Conservation (phyloP, 2,329 filamentous ascomycete genomes). For the Cladosporium sp. region DNA sequence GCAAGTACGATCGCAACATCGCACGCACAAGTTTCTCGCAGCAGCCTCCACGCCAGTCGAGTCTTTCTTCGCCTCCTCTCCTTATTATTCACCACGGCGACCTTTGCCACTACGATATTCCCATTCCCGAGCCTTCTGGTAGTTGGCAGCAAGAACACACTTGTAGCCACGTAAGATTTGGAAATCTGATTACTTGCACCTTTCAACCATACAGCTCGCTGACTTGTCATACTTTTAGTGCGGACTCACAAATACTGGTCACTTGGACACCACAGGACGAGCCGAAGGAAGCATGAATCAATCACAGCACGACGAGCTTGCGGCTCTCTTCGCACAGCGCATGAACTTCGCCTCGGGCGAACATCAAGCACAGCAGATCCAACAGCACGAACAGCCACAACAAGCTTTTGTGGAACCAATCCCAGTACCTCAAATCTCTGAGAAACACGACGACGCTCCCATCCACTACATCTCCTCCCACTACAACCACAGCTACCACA, state of each 20-base stretch:
- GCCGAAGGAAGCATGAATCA: conserved; percentile 45
- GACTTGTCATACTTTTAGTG: conserved; percentile 39
- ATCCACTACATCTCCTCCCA: conserved; percentile 79
- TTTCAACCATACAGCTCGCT: not conserved
- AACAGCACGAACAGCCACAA: conserved; percentile 6
- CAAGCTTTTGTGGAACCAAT: conserved; percentile 6
- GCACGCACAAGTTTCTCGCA: not conserved
- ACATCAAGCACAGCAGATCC: not conserved
- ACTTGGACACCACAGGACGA: conserved; percentile 46
- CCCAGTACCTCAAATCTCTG: not conserved
- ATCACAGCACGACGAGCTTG: conserved; percentile 77
- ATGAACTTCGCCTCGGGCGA: conserved; percentile 50
- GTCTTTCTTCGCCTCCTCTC: conserved; percentile 28
- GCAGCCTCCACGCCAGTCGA: not conserved
- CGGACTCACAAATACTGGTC: conserved; percentile 41
- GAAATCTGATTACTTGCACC: not conserved
- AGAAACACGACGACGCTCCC: conserved; percentile 37
- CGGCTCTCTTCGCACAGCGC: conserved; percentile 74
- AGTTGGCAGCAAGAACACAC: conserved; percentile 47
- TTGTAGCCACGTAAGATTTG: conserved; percentile 48
- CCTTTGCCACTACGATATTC: conserved; percentile 34
- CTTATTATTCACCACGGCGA: conserved; percentile 34
- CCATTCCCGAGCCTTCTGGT: conserved; percentile 43
- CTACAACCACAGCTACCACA: conserved; percentile 72
- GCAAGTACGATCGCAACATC: conserved; percentile 10